Evolutionary conservation across 2,329 filamentous ascomycete species (phyloP).

Genomic region (Nothophaeocryptopus gaeumannii): DNA sequence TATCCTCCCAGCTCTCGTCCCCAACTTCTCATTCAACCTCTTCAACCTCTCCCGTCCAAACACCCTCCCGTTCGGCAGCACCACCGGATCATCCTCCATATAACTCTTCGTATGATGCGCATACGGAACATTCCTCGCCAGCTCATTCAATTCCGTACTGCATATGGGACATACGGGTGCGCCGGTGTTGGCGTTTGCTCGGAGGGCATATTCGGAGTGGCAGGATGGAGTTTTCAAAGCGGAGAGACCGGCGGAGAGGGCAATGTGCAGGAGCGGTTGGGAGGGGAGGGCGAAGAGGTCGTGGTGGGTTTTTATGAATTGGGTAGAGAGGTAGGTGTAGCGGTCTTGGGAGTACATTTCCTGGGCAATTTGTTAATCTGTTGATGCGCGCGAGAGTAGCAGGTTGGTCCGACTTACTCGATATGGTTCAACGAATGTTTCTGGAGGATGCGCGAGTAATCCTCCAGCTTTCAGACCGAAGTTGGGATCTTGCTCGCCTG

Average conservation of each 20-base stretch:
- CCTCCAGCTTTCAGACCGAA: conserved; percentile 71
- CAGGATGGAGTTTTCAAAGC: conserved; percentile 95
- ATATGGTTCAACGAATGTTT: conserved; percentile 59
- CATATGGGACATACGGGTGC: conserved; percentile 89
- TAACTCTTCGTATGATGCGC: conserved; percentile 93
- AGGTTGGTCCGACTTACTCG: conserved; percentile 43
- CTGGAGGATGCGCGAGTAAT: conserved; percentile 70
- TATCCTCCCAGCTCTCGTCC: conserved; percentile 62
- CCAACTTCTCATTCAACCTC: conserved; percentile 75
- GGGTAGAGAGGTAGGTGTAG: conserved; percentile 71
- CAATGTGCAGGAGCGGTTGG: conserved; percentile 82
- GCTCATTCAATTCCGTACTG: conserved; percentile 87
- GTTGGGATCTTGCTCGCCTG: conserved; percentile 66
- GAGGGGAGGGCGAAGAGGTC: conserved; percentile 77
- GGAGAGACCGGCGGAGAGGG: conserved; percentile 84
- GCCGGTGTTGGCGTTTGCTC: conserved; percentile 60
- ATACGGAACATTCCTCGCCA: conserved; percentile 85
- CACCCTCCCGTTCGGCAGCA: conserved; percentile 82
- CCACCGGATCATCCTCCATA: conserved; percentile 80
- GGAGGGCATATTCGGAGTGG: conserved; percentile 63
- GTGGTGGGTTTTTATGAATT: conserved; percentile 86
- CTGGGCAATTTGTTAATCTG: conserved; percentile 44
- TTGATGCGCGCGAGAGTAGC: background rate
- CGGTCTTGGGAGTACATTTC: conserved; percentile 70
- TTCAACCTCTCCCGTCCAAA: conserved; percentile 74